A percentile compares a stretch with the other conserved stretches of the same genome.
Conservation (phyloP, 192 early-diverging fungal genomes). For the Funneliformis geosporum region DNA sequence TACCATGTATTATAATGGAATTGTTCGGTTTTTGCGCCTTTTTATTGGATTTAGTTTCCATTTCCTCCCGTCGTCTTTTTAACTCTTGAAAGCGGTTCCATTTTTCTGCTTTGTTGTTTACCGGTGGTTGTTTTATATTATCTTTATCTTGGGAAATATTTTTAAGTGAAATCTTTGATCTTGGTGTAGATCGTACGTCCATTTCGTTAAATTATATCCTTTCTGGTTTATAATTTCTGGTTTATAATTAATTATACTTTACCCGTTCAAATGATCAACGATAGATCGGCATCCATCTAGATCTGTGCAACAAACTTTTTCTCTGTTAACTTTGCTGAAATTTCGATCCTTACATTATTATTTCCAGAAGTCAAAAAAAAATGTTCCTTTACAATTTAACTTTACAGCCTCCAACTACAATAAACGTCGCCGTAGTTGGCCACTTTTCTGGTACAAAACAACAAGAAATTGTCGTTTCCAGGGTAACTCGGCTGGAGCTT, state of each 20-base stretch:
- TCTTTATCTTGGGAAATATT: not conserved
- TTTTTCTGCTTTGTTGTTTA: not conserved
- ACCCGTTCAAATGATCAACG: too few species aligned
- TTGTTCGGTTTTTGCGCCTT: not conserved
- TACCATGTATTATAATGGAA: not conserved
- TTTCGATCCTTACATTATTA: too few species aligned
- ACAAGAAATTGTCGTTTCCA: slow-evolving; percentile 86
- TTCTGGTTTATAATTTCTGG: too few species aligned
- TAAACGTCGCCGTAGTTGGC: slow-evolving; percentile 79
- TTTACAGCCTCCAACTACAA: slow-evolving; percentile 77
- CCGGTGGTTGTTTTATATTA: not conserved
- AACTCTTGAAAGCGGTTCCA: slow-evolving; percentile 11
- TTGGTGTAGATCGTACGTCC: not conserved
- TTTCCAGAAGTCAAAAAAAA: not conserved
- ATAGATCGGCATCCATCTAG: too few species aligned
- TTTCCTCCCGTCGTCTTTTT: slow-evolving; percentile 6
- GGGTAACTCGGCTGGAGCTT: slow-evolving; percentile 77
- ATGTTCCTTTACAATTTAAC: slow-evolving; percentile 91
- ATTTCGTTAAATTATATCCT: not conserved
- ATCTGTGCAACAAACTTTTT: too few species aligned
- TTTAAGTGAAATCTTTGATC: not conserved
- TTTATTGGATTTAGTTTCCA: not conserved
- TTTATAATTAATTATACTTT: too few species aligned
- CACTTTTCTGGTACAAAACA: slow-evolving; percentile 90
- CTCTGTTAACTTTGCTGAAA: too few species aligned